These are phyloP conservation scores for Chloris gayana DNA, from an alignment of 176 grass and related monocot genomes.

Conservation along the genomic window DNA sequence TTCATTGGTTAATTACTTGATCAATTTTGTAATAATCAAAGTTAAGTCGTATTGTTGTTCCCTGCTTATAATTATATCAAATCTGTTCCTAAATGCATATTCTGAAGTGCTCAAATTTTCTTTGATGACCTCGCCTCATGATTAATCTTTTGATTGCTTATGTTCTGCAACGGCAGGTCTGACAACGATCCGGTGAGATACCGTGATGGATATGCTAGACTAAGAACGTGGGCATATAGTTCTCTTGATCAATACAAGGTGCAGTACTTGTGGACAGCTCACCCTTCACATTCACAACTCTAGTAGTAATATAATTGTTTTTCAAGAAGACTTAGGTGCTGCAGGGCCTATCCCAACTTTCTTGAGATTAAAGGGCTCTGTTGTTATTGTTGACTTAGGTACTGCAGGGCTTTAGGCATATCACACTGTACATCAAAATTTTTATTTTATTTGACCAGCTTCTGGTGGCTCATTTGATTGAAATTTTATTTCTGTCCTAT, in stretches of 20 bases:
- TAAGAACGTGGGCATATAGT: conserved; percentile 93
- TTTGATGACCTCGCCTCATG: neutral
- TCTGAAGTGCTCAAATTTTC: neutral
- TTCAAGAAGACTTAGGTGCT: neutral
- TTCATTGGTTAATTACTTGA: neutral
- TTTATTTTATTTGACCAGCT: conserved; percentile 2
- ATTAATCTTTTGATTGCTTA: conserved; percentile 22
- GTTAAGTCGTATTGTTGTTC: conserved; percentile 7
- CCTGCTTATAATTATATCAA: neutral
- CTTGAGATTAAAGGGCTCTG: too few species aligned
- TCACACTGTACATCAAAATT: neutral
- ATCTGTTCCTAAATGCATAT: neutral
- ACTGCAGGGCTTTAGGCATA: neutral
- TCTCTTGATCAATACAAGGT: conserved; percentile 99
- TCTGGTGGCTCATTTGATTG: neutral
- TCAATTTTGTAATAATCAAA: conserved; percentile 13
- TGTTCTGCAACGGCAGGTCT: conserved; percentile 49
- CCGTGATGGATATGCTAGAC: conserved; percentile 73
- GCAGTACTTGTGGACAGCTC: conserved; percentile 28
- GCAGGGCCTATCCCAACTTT: too few species aligned
- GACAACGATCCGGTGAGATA: conserved; percentile 73
- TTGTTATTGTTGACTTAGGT: too few species aligned
- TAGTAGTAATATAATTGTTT: conserved; percentile 16
- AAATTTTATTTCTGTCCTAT: neutral
- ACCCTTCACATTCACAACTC: conserved; percentile 22